Percentiles rank a stretch among this genome's conserved stretches.
Conservation (phyloP, 768 basidiomycete genomes). For the Gymnopilus dilepis region DNA sequence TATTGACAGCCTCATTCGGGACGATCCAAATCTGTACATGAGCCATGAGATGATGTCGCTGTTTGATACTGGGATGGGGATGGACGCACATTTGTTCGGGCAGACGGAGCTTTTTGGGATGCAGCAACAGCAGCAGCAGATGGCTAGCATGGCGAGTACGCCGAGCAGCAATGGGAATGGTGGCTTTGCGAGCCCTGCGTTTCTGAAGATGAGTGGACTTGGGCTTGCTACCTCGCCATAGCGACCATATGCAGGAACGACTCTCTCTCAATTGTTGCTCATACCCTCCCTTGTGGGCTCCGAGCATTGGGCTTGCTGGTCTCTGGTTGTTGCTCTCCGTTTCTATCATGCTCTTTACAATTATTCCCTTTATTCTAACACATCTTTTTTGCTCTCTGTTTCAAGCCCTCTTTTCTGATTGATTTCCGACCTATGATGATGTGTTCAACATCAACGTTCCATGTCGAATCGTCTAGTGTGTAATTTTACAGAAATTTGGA, state of each 20-base stretch:
- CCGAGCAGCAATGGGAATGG: conserved; percentile 15
- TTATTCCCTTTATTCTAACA: not conserved
- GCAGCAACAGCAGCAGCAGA: conserved; percentile 24
- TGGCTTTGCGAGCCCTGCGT: conserved; percentile 34
- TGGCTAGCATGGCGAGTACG: conserved; percentile 5
- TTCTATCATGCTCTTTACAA: not conserved
- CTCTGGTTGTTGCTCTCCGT: not conserved
- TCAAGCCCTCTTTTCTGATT: not conserved
- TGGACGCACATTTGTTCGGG: conserved; percentile 41
- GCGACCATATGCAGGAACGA: conserved; percentile 3
- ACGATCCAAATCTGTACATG: conserved; percentile 60
- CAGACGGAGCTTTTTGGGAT: conserved; percentile 31
- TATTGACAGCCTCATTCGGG: conserved; percentile 50
- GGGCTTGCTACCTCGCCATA: conserved; percentile 42
- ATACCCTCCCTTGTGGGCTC: not conserved
- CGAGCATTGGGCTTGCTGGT: not conserved
- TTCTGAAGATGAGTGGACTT: conserved; percentile 42
- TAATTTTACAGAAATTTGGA: not conserved
- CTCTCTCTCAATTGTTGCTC: not conserved
- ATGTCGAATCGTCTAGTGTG: not conserved
- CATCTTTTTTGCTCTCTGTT: not conserved
- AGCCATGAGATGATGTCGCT: conserved; percentile 66
- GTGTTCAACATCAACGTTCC: not conserved
- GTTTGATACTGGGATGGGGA: conserved; percentile 52
- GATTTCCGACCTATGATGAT: not conserved